phyloP scores from a whole-genome alignment of 1,284 basidiomycete genomes.

The Boletellus dicymbophilus region DNA sequence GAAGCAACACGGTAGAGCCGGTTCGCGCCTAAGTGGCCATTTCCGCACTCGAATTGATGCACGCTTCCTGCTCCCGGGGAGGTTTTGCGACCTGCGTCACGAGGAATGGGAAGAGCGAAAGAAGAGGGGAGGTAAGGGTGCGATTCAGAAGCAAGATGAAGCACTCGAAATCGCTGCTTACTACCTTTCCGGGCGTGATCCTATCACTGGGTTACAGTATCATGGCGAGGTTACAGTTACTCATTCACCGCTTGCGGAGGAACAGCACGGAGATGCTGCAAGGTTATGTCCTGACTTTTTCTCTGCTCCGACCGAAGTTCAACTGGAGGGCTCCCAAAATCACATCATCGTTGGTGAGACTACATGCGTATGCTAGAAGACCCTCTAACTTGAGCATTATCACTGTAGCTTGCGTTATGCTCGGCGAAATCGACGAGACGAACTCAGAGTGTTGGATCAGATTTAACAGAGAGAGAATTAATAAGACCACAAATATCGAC shows the following conservation, averaged over 20 bases:
- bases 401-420: conserved; percentile 5
- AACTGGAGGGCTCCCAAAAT: conserved; percentile 1
- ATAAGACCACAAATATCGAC: conserved; percentile 6
- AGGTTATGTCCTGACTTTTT: conserved; percentile 8
- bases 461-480: not conserved
- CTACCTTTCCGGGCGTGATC: conserved; percentile 7
- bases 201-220: conserved; percentile 2
- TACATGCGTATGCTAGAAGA: not conserved
- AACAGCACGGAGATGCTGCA: conserved; percentile 2
- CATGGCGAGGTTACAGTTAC: conserved; percentile 5
- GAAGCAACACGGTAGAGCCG: conserved; percentile 7
- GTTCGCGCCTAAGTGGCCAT: conserved; percentile 7
- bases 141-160: not conserved
- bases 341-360: conserved; percentile 7
- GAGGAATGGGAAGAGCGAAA: not conserved
- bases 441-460: not conserved
- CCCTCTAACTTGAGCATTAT: not conserved
- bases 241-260: not conserved
- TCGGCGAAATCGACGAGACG: conserved; percentile 9
- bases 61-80: conserved; percentile 7
- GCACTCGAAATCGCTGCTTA: conserved; percentile 1
- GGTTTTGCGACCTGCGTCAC: not conserved
- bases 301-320: conserved; percentile 3
- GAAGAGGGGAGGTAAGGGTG: not conserved
- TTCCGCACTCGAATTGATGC: conserved; percentile 6